These are phyloP conservation scores for Phallus indusiatus DNA, from an alignment of 768 basidiomycete species.

Conservation along the genomic window DNA sequence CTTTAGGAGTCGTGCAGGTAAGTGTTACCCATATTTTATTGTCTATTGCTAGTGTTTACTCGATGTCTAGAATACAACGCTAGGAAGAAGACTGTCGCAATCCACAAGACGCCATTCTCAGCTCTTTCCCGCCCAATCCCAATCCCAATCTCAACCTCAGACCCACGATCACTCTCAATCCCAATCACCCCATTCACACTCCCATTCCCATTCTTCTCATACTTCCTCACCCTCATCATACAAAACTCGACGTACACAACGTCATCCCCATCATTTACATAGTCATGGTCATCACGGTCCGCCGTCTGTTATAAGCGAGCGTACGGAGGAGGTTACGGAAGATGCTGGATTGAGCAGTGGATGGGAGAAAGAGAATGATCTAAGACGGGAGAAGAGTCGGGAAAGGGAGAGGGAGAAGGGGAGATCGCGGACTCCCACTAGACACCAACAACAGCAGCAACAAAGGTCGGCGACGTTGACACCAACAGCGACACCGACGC, in stretches of 20 bases:
- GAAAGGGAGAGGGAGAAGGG: slow-evolving; percentile 17
- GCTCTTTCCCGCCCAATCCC: slow-evolving; percentile 5
- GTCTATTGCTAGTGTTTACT: background rate
- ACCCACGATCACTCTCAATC: background rate
- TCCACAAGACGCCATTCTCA: slow-evolving; percentile 9
- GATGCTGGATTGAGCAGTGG: slow-evolving; percentile 17
- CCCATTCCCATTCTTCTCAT: background rate
- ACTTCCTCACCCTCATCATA: background rate
- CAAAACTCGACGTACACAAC: background rate
- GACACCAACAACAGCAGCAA: too few relatives aligned
- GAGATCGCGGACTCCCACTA: background rate
- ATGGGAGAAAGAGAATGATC: slow-evolving; percentile 20
- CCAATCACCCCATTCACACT: background rate
- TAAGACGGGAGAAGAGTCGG: slow-evolving; percentile 16
- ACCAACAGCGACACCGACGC: background rate
- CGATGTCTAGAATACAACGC: background rate
- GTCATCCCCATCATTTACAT: slow-evolving; percentile 8
- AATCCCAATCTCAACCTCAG: background rate
- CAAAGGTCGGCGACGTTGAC: background rate
- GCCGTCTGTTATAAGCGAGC: slow-evolving; percentile 40
- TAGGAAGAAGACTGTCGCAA: slow-evolving; percentile 8
- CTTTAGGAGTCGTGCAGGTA: slow-evolving; percentile 80
- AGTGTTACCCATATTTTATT: slow-evolving; percentile 11
- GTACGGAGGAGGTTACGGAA: background rate
- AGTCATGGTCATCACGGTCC: slow-evolving; percentile 34